A percentile compares a stretch with the other conserved stretches of the same genome.
These are phyloP conservation scores for Colletotrichum melonis DNA, from an alignment of 2,329 filamentous ascomycete species.

Conservation along the genomic window DNA sequence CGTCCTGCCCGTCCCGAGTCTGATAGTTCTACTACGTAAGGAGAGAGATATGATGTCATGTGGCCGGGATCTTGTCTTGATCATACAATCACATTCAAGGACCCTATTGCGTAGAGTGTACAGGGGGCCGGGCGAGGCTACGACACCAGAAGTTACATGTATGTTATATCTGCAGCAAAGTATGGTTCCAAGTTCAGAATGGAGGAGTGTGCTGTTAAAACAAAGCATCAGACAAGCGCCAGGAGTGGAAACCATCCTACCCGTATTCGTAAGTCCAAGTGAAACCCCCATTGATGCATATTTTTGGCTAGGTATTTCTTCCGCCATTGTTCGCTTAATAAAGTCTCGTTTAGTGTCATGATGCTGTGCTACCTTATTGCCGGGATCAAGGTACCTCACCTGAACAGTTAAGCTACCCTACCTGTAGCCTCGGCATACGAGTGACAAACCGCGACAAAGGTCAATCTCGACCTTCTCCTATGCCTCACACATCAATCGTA, in stretches of 20 bases:
- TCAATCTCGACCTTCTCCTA: neutral
- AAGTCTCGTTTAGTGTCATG: neutral
- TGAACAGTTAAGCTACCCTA: neutral
- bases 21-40: neutral
- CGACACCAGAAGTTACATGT: neutral
- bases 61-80: neutral
- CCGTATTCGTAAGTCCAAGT: neutral
- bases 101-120: neutral
- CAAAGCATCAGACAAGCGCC: neutral
- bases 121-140: neutral
- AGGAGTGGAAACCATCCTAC: neutral
- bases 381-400: no score
- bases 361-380: neutral
- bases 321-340: neutral
- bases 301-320: neutral
- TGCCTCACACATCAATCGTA: neutral
- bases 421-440: neutral
- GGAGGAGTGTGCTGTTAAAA: neutral
- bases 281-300: conserved; percentile 4
- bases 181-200: neutral
- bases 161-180: neutral
- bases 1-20: neutral
- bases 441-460: neutral
- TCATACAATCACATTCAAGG: no score
- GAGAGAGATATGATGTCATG: conserved; percentile 5